Percentiles rank a stretch among this genome's conserved stretches.
Conservation (phyloP, 2,329 filamentous ascomycete genomes). For the Amesomyces nigricolor region DNA sequence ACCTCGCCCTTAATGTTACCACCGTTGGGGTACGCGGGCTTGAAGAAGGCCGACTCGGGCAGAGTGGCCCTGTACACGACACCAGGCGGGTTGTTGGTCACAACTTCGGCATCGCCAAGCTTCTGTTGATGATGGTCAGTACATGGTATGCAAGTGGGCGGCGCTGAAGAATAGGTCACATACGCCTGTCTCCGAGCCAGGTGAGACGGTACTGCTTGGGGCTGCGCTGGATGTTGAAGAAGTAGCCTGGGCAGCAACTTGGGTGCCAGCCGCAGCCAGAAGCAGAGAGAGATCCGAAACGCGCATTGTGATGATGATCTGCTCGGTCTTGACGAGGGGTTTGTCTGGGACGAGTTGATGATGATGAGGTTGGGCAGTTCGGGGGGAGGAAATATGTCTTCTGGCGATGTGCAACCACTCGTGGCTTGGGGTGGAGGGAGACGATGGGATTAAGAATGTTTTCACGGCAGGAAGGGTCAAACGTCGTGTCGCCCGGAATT, state of each 20-base stretch:
- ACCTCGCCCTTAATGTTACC: constrained; percentile 46
- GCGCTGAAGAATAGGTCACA: background rate
- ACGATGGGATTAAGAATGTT: too few species aligned
- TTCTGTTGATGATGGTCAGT: constrained; percentile 28
- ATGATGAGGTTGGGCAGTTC: background rate
- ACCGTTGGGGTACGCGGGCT: constrained; percentile 37
- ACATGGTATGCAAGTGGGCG: background rate
- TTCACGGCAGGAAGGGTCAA: too few species aligned
- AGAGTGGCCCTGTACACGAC: constrained; percentile 52
- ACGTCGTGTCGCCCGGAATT: too few species aligned
- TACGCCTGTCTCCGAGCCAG: constrained; percentile 21
- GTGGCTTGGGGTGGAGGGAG: too few species aligned
- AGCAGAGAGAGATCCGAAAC: constrained; percentile 18
- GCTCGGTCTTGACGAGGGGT: background rate
- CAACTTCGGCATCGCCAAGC: constrained; percentile 45
- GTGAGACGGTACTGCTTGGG: constrained; percentile 1
- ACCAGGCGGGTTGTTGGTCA: constrained; percentile 51
- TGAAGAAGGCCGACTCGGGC: constrained; percentile 48
- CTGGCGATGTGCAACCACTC: too few species aligned
- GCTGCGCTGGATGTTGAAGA: constrained; percentile 9
- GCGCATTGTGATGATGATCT: constrained; percentile 19
- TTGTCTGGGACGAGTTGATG: background rate
- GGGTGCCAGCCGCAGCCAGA: constrained; percentile 18
- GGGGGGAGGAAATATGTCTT: background rate
- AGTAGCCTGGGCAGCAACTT: constrained; percentile 17